Base-by-base conservation (phyloP, 768 basidiomycete genomes). In the Suillus spraguei region DNA sequence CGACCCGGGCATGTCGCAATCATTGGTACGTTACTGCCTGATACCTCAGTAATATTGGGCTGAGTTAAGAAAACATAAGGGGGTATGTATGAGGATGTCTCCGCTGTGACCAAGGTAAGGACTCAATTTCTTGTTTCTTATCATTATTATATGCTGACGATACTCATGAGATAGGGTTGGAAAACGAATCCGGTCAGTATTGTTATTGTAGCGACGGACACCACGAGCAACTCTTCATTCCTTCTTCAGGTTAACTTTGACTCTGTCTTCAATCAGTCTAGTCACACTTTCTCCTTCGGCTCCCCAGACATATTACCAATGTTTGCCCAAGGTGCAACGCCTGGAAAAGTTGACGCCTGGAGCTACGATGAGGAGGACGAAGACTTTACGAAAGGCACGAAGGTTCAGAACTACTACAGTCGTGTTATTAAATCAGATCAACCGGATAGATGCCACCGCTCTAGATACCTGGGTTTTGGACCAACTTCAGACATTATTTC, bases 1-100 rank as follows among this genome's bases (percentile, higher is more conserved):
- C 78, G 94, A 28, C 93, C 94, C 2, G 94, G 94, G 10, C 94
- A 95, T 72, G 92, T 95, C 32, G 93, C 94, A 24, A 84, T 95
- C 60, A 94, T 95, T 65, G 94, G 90, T 86, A 65, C 14, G 76
- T 67, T 55, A 3, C 59, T 46, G 42, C 10, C 47, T 22, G 20
- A 53, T 35, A 20, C 54, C 3, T 38, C 16, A 50, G n/a, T 5
- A 24, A 14, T 53, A 60, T 64, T 28, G 4, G 61, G n/a, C 56
- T 64, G 54, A 67, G 39, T 32, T 66, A 20, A 10, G 28, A 14
- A n/a, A 54, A 36, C n/a, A n/a, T 50, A 60, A 88, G 86, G 86
- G 38, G 93, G 93, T 3, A 94, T 95, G 92, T 94, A 94, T 70
- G 93, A 95, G 74, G 92, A 95, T 66, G 92, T 92, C 4, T 91